These are phyloP conservation scores for Naematelia encephala DNA, from an alignment of 768 basidiomycete species.

Conservation along the genomic window DNA sequence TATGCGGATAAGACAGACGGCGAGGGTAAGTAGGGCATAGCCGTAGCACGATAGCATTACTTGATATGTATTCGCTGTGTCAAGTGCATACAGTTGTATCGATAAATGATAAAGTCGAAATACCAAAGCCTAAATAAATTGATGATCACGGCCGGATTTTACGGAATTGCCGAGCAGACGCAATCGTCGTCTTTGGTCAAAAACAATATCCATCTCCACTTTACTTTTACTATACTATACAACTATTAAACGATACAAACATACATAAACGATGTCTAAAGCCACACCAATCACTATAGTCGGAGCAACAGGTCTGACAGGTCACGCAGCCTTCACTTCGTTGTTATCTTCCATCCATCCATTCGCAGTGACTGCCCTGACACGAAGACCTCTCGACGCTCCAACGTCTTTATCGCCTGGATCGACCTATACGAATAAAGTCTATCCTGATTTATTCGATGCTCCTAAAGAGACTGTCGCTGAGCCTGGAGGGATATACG, in stretches of 20 bases:
- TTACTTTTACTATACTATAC: no score
- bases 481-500: conserved; percentile 24
- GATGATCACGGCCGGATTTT: no score
- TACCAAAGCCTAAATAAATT: no score
- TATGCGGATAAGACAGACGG: conserved; percentile 73
- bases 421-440: conserved; percentile 20
- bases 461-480: conserved; percentile 13
- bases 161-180: no score
- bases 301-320: conserved; percentile 48
- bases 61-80: no score
- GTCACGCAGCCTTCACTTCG: conserved; percentile 24
- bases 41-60: neutral
- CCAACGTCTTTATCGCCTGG: conserved; percentile 9
- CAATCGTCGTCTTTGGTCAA: no score
- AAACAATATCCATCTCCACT: no score
- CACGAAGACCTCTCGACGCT: conserved; percentile 29
- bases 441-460: conserved; percentile 20
- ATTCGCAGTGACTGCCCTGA: conserved; percentile 39
- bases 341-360: conserved; percentile 27
- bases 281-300: conserved; percentile 33
- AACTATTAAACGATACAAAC: no score
- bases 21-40: conserved; percentile 48
- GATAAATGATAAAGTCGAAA: no score
- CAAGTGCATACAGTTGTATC: no score
- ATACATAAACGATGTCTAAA: neutral